These are phyloP conservation scores for Beauveria scarabaeidicola DNA, from an alignment of 2,329 filamentous ascomycete species.

Conservation along the genomic window DNA sequence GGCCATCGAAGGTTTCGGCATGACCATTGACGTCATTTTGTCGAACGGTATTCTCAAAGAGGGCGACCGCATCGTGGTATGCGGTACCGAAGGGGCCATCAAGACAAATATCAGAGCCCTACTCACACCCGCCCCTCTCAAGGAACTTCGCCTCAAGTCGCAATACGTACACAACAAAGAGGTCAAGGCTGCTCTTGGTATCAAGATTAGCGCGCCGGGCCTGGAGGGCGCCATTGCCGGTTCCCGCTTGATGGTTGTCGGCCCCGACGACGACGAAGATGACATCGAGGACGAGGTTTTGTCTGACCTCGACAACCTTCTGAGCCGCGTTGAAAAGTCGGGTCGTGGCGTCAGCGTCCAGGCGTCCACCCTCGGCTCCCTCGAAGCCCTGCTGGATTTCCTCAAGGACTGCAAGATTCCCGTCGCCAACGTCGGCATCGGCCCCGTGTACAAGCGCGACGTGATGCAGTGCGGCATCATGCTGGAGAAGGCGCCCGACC, in stretches of 20 bases:
- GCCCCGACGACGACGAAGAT: constrained; percentile 91
- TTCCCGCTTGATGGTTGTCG: constrained; percentile 87
- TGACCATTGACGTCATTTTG: constrained; percentile 94
- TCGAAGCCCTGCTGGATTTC: constrained; percentile 95
- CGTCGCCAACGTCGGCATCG: constrained; percentile 93
- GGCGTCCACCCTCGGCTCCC: constrained; percentile 91
- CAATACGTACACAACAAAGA: constrained; percentile 98
- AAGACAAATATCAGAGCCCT: constrained; percentile 91
- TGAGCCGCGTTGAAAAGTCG: constrained; percentile 84
- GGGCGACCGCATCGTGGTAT: constrained; percentile 89
- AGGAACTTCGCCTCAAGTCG: constrained; percentile 90
- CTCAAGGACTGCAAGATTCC: constrained; percentile 93
- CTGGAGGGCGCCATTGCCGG: constrained; percentile 95
- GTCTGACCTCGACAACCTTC: constrained; percentile 82
- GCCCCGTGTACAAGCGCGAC: constrained; percentile 95
- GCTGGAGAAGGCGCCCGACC: constrained; percentile 91
- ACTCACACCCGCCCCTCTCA: constrained; percentile 84
- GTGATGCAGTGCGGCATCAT: constrained; percentile 93
- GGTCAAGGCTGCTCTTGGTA: constrained; percentile 94
- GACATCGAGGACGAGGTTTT: constrained; percentile 96
- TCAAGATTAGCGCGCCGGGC: constrained; percentile 96
- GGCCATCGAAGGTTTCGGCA: constrained; percentile 96
- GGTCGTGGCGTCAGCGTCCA: constrained; percentile 95
- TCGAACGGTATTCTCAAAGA: constrained; percentile 93
- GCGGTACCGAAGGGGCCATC: constrained; percentile 94